Evolutionary conservation across 345 rosid genomes (phyloP).

Genomic region (Lepidium sativum): DNA sequence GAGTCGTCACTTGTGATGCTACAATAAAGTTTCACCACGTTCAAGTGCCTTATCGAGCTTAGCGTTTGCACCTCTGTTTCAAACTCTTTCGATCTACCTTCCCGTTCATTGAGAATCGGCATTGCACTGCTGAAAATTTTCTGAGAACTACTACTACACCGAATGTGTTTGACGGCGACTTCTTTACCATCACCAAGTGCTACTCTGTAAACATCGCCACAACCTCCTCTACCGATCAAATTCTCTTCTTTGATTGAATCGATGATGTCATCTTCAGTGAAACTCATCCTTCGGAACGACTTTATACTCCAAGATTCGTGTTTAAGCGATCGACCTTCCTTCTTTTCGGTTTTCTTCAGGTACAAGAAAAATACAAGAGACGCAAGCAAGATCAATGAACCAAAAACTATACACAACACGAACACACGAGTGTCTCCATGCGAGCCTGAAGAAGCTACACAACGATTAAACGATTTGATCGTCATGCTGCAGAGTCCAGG

Average conservation of each 20-base stretch:
- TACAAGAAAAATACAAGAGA: constrained; percentile 45
- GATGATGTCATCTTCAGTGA: constrained; percentile 72
- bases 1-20: constrained; percentile 91
- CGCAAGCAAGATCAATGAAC: constrained; percentile 39
- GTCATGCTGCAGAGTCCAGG: constrained; percentile 61
- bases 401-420: constrained; percentile 43
- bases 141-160: constrained; percentile 29
- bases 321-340: constrained; percentile 40
- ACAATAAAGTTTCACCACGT: constrained; percentile 88
- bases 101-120: constrained; percentile 52
- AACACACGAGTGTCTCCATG: constrained; percentile 37
- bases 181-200: constrained; percentile 56
- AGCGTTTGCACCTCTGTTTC: constrained; percentile 77
- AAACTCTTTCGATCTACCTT: constrained; percentile 48
- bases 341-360: constrained; percentile 48
- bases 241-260: constrained; percentile 84
- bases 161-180: constrained; percentile 82
- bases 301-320: constrained; percentile 78
- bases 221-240: constrained; percentile 84
- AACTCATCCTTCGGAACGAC: constrained; percentile 60
- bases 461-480: constrained; percentile 43
- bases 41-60: constrained; percentile 86
- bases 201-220: constrained; percentile 75
- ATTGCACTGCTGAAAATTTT: constrained; percentile 39
- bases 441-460: constrained; percentile 37